Percentiles rank a stretch among this genome's conserved stretches.
phyloP scores from a whole-genome alignment of 768 basidiomycete genomes.

The Tubosaeta brunneosetosa region DNA sequence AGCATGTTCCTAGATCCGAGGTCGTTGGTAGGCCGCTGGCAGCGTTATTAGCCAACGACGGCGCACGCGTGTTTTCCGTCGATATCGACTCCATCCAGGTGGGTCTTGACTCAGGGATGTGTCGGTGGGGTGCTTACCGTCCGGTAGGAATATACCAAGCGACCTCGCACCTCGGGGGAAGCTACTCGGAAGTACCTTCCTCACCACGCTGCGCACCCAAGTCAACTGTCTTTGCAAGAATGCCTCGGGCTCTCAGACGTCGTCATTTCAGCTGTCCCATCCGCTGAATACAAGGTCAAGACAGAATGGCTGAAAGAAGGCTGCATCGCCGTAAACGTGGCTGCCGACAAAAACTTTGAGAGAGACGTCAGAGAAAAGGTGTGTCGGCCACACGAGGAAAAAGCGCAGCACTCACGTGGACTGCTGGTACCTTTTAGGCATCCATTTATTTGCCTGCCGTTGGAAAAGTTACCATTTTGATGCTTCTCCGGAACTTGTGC shows the following conservation, averaged over 20 bases:
- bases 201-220: slow-evolving; percentile 75
- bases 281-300: slow-evolving; percentile 77
- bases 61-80: slow-evolving; percentile 90
- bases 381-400: slow-evolving; percentile 13
- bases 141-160: slow-evolving; percentile 84
- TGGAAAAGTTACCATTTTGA: slow-evolving; percentile 96
- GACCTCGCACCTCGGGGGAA: slow-evolving; percentile 49
- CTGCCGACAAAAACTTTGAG: slow-evolving; percentile 96
- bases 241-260: slow-evolving; percentile 86
- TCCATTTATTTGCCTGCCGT: slow-evolving; percentile 93
- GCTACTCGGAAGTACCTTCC: slow-evolving; percentile 67
- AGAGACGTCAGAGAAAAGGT: slow-evolving; percentile 90
- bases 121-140: background rate
- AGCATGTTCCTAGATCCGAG: slow-evolving; percentile 62
- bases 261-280: slow-evolving; percentile 92
- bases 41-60: slow-evolving; percentile 92
- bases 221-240: slow-evolving; percentile 63
- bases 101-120: background rate
- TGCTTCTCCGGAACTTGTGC: slow-evolving; percentile 94
- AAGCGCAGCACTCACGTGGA: slow-evolving; percentile 9
- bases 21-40: slow-evolving; percentile 97
- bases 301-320: slow-evolving; percentile 91
- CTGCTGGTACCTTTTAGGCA: slow-evolving; percentile 40
- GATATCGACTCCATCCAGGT: slow-evolving; percentile 94
- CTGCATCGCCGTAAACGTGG: slow-evolving; percentile 88